Evolutionary conservation across 2,329 filamentous ascomycete species (phyloP), one percentile per base, ranked within the genome.

Genomic region (Aotearoamyces nothofagi): DNA sequence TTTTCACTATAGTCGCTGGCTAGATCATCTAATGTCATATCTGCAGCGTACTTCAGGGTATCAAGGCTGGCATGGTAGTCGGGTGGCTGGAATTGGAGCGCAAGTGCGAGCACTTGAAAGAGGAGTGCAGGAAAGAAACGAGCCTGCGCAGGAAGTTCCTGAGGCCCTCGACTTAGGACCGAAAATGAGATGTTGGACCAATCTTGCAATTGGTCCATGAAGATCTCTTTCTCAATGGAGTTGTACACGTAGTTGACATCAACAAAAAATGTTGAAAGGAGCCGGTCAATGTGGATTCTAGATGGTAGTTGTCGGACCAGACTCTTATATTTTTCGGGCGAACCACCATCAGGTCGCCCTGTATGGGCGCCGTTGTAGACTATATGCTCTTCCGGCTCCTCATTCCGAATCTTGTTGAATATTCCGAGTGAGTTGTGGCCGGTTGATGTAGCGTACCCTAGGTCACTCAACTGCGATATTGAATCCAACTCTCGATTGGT

Each of bases 221-320:
- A 69, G 5, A 63, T 46, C 13, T 58, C 57, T 28, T 61, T 54
- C 37, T 76, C 69, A 6, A 76, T 47, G 15, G 57, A 50, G 38
- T 57, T 63, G 46, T 75, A 74, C 32, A 67, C 61, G 56, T 61
- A 67, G 45, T 74, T 73, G 43, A 70, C 60, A 30, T 69, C 57
- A n/a, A 45, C 44, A 34, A 75, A 64, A 44, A 64, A 76, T 6
- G 67, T 54, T 9, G 53, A 53, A 9, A 67, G 51, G 6, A 75
- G 60, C 36, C 59, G 57, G 37, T 70, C 65, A 27, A 71, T 58
- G 41, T 65, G 64, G 14, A 51, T 51, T 33, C 60, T 58, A 5
- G 66, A 57, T 0, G 70, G 70, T 4, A 75, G 50, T 39, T 70
- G 66, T 13, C 68, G 59, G 27, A 73, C 60, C 11, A 72, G 49